phyloP scores from a whole-genome alignment of 306 rosid genomes.

The Malus orientalis region DNA sequence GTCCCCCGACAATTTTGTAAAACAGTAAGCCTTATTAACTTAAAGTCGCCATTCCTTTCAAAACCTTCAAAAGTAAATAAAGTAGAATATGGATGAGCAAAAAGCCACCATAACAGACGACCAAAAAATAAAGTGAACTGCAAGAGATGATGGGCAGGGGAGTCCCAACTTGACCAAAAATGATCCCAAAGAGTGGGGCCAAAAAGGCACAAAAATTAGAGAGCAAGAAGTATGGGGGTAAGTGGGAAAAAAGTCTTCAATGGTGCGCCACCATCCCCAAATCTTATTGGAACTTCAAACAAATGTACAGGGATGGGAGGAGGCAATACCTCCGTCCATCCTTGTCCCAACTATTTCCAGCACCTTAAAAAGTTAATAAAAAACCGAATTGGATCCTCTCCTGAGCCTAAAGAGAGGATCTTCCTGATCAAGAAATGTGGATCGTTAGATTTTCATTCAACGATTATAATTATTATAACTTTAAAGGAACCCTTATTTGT shows the following conservation, averaged over 20 bases:
- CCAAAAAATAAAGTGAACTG: slow-evolving; percentile 5
- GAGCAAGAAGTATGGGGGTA: not conserved
- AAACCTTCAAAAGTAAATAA: not conserved
- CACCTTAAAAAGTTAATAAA: not conserved
- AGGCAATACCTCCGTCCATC: slow-evolving; percentile 9
- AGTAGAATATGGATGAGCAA: not conserved
- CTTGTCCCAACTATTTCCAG: slow-evolving; percentile 15
- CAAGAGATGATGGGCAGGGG: not conserved
- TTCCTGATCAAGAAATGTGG: too few relatives aligned
- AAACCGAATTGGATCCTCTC: not conserved
- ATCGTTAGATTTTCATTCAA: too few relatives aligned
- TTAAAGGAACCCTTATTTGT: too few relatives aligned
- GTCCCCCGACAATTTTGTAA: too few relatives aligned
- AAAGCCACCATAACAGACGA: not conserved
- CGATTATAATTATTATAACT: too few relatives aligned
- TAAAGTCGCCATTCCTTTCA: too few relatives aligned
- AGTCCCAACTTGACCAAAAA: not conserved
- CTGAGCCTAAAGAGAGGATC: too few relatives aligned
- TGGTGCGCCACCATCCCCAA: slow-evolving; percentile 24
- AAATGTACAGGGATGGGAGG: not conserved
- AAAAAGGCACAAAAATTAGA: slow-evolving; percentile 1
- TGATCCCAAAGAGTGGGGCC: slow-evolving; percentile 11
- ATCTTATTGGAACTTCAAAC: not conserved
- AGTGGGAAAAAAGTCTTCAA: not conserved
- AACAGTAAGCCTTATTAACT: too few relatives aligned